A percentile compares a stretch with the other conserved stretches of the same genome.
phyloP scores from a whole-genome alignment of 441 rosid genomes.

The Populus hybrid region DNA sequence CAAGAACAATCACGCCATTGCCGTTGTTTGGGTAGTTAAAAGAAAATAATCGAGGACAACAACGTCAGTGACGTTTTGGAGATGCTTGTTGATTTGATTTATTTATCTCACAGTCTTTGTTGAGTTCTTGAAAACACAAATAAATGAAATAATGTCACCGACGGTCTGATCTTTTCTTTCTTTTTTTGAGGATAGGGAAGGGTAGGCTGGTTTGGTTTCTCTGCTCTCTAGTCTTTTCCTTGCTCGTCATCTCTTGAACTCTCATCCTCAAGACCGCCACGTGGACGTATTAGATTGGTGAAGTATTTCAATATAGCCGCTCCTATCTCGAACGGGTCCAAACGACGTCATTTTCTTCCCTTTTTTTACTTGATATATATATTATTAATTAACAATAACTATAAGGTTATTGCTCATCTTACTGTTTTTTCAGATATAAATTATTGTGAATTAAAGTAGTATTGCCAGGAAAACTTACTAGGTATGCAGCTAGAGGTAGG shows the following conservation, averaged over 20 bases:
- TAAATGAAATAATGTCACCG: no score
- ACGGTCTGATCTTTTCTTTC: background rate
- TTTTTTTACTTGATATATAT: background rate
- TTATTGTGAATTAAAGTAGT: no score
- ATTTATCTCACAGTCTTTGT: slow-evolving; percentile 6
- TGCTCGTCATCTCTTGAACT: background rate
- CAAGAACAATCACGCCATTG: background rate
- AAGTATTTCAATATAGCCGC: background rate
- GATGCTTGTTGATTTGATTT: background rate
- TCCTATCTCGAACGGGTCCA: background rate
- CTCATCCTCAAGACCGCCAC: slow-evolving; percentile 27
- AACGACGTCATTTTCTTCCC: background rate
- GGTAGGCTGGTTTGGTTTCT: slow-evolving; percentile 18
- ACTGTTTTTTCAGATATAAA: no score
- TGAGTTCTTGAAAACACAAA: background rate
- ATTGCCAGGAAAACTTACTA: no score
- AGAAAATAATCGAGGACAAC: background rate
- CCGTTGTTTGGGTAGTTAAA: background rate
- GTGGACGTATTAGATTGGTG: slow-evolving; percentile 31
- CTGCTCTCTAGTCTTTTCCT: background rate
- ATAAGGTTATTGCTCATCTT: no score
- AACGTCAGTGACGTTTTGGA: background rate
- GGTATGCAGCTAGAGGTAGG: no score
- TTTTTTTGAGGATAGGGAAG: slow-evolving; percentile 9
- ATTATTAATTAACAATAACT: no score